Percentiles rank a stretch among this genome's conserved stretches.
phyloP scores from a whole-genome alignment of 2,329 filamentous ascomycete species.

The Penicillium digitatum region DNA sequence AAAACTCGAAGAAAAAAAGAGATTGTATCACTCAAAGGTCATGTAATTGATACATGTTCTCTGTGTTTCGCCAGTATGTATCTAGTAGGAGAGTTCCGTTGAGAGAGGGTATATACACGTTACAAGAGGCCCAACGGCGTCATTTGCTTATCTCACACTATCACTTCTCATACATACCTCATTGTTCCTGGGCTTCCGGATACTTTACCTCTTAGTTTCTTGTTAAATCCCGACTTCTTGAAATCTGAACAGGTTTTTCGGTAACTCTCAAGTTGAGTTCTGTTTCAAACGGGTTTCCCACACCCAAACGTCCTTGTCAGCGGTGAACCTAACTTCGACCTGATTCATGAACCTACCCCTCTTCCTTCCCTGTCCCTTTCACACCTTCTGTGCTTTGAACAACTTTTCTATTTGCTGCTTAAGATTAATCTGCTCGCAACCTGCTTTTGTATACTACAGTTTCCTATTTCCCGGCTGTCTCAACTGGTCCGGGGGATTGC shows the following conservation, averaged over 20 bases:
- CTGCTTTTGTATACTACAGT: not conserved
- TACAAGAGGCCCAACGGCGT: not conserved
- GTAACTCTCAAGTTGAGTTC: not conserved
- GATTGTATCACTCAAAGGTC: not conserved
- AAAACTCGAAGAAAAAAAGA: not conserved
- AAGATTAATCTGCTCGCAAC: not conserved
- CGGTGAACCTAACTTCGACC: constrained; percentile 17
- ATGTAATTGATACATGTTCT: not conserved
- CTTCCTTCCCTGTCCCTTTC: constrained; percentile 16
- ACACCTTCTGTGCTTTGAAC: not conserved
- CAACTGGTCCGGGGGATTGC: constrained; percentile 3
- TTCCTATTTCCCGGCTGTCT: not conserved
- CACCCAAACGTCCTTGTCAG: not conserved
- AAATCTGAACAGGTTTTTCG: not conserved
- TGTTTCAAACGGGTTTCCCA: not conserved
- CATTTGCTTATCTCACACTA: constrained; percentile 4
- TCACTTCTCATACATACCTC: constrained; percentile 11
- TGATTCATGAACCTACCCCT: constrained; percentile 29
- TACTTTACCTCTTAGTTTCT: not conserved
- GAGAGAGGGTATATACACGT: not conserved
- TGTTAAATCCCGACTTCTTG: not conserved
- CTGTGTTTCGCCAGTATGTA: not conserved
- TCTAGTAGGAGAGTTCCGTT: not conserved
- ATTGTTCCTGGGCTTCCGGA: constrained; percentile 7
- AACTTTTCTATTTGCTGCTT: not conserved